Percentiles rank a stretch among this genome's conserved stretches.
Conservation (phyloP, 2,329 filamentous ascomycete species). For the Penicillium nordicum region DNA sequence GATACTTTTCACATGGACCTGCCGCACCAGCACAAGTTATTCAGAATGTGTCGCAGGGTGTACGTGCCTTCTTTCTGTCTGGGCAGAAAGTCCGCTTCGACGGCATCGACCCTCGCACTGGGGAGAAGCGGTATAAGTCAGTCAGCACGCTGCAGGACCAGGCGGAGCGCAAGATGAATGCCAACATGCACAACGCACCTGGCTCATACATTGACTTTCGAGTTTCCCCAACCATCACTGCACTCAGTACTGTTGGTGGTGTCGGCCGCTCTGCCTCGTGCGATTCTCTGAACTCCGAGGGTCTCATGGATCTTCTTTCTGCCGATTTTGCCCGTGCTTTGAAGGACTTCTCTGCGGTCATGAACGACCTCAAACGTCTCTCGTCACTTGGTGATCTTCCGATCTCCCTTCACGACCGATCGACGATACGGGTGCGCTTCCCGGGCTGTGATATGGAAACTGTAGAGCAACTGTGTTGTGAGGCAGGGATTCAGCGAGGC, state of each 20-base stretch:
- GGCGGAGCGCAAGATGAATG: conserved; percentile 64
- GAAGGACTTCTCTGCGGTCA: conserved; percentile 74
- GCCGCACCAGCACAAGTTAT: conserved; percentile 84
- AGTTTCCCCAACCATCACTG: conserved; percentile 84
- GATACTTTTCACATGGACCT: conserved; percentile 88
- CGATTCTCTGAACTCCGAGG: conserved; percentile 72
- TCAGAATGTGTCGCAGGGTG: conserved; percentile 89
- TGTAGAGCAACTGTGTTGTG: conserved; percentile 78
- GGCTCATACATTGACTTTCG: conserved; percentile 88
- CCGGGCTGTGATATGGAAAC: conserved; percentile 83
- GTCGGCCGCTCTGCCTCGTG: conserved; percentile 25
- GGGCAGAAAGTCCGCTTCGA: conserved; percentile 87
- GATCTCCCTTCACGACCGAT: conserved; percentile 65
- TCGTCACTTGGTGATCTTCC: conserved; percentile 78
- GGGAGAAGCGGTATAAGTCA: conserved; percentile 74
- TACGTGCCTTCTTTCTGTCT: conserved; percentile 87
- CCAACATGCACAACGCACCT: conserved; percentile 51
- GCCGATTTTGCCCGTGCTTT: conserved; percentile 83
- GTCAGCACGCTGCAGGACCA: conserved; percentile 74
- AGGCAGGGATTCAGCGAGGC: conserved; percentile 79
- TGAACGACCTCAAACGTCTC: conserved; percentile 77
- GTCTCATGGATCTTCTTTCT: conserved; percentile 79
- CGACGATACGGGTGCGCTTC: conserved; percentile 76
- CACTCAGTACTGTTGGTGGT: conserved; percentile 65
- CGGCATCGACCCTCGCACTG: conserved; percentile 63